A percentile compares a stretch with the other conserved stretches of the same genome.
These are phyloP conservation scores for Colletotrichum trifolii DNA, from an alignment of 2,329 filamentous ascomycete species.

Conservation along the genomic window DNA sequence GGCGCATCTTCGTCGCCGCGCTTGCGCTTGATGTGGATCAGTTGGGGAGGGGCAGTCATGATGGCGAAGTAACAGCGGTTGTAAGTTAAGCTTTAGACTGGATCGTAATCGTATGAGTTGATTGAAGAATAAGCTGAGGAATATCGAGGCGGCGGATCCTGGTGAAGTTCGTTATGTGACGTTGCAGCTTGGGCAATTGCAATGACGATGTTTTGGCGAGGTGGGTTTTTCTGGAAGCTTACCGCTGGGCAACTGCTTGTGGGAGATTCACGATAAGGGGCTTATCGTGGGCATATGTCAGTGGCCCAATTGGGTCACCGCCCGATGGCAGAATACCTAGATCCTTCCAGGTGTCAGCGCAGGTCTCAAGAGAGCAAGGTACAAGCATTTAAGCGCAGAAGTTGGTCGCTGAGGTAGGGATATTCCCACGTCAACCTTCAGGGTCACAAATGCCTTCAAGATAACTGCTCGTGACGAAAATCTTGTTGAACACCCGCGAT, in stretches of 20 bases:
- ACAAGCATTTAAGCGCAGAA: too few relatives aligned
- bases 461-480: too few relatives aligned
- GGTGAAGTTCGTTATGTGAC: constrained; percentile 8
- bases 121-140: not conserved
- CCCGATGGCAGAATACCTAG: not conserved
- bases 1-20: constrained; percentile 63
- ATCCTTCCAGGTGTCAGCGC: too few relatives aligned
- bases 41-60: constrained; percentile 69
- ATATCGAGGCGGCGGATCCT: not conserved
- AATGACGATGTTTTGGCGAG: constrained; percentile 7
- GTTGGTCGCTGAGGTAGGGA: too few relatives aligned
- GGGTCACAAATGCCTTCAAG: too few relatives aligned
- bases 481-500: too few relatives aligned
- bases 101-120: not conserved
- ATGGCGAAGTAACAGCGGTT: constrained; percentile 6
- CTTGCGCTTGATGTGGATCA: constrained; percentile 72
- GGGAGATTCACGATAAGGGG: constrained; percentile 14
- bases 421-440: too few relatives aligned
- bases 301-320: constrained; percentile 12
- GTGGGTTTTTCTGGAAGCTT: constrained; percentile 31
- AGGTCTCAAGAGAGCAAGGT: too few relatives aligned
- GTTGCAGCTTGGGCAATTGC: constrained; percentile 17
- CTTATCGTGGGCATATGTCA: constrained; percentile 18
- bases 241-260: constrained; percentile 6
- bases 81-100: not conserved